These are phyloP conservation scores for Mariannaea elegans DNA, from an alignment of 2,329 filamentous ascomycete species.

Conservation along the genomic window DNA sequence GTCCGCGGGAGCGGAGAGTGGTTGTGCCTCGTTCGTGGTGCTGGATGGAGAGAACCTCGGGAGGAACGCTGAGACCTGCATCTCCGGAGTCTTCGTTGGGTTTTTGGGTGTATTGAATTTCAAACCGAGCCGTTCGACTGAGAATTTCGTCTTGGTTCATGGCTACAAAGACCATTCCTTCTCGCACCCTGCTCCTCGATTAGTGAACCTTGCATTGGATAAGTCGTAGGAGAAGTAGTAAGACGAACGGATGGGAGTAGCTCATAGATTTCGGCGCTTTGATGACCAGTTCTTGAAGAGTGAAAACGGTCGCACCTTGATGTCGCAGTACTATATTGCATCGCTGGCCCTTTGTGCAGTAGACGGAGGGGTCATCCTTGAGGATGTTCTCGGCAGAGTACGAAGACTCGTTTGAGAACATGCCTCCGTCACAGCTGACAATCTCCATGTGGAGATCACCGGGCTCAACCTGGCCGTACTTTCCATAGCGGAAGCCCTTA, in stretches of 20 bases:
- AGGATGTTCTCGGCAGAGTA: slow-evolving; percentile 85
- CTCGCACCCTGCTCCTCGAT: slow-evolving; percentile 72
- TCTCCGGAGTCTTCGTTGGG: slow-evolving; percentile 30
- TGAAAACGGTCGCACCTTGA: slow-evolving; percentile 81
- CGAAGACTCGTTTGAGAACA: slow-evolving; percentile 67
- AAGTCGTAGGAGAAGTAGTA: slow-evolving; percentile 18
- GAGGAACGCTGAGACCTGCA: slow-evolving; percentile 35
- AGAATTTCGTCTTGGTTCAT: slow-evolving; percentile 85
- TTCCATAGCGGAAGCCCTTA: slow-evolving; percentile 79
- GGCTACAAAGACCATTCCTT: slow-evolving; percentile 90
- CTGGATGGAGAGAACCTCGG: slow-evolving; percentile 59
- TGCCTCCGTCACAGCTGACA: slow-evolving; percentile 86
- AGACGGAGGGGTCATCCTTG: slow-evolving; percentile 82
- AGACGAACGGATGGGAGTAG: slow-evolving; percentile 85
- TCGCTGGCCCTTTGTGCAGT: slow-evolving; percentile 86
- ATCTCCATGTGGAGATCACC: slow-evolving; percentile 87
- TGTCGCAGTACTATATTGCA: slow-evolving; percentile 90
- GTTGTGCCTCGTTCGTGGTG: slow-evolving; percentile 62
- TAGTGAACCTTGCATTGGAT: slow-evolving; percentile 23
- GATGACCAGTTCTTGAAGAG: slow-evolving; percentile 85
- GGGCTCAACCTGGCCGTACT: slow-evolving; percentile 85
- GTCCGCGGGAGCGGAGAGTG: slow-evolving; percentile 55
- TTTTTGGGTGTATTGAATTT: slow-evolving; percentile 68
- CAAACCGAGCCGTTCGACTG: slow-evolving; percentile 76
- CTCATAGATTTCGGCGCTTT: slow-evolving; percentile 78